Evolutionary conservation across 495 filamentous ascomycete species (phyloP).

Genomic region (Neurospora sublineolata): DNA sequence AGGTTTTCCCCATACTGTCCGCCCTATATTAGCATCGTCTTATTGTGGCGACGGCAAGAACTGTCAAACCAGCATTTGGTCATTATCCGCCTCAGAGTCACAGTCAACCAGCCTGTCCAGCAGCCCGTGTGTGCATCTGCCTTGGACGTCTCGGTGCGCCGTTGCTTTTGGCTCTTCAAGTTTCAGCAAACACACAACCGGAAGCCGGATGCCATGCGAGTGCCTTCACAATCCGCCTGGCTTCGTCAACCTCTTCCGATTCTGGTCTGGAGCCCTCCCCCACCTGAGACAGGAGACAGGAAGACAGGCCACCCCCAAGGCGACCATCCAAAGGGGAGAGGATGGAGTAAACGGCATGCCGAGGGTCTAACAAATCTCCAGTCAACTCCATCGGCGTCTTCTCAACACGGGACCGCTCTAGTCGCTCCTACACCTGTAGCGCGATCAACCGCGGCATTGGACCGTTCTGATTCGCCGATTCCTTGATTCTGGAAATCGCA

Average conservation of each 20-base stretch:
- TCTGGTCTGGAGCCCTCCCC: background rate
- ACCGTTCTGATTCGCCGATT: background rate
- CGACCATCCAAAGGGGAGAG: background rate
- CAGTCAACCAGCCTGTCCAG: background rate
- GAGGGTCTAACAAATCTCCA: background rate
- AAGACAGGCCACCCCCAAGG: background rate
- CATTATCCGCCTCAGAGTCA: background rate
- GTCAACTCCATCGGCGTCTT: background rate
- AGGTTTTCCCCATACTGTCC: background rate
- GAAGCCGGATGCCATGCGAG: background rate
- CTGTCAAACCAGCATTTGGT: background rate
- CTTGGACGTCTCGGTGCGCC: background rate
- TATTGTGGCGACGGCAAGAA: background rate
- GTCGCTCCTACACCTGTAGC: background rate
- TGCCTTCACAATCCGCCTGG: background rate
- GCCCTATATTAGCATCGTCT: background rate
- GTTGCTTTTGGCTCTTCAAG: background rate
- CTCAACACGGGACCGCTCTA: background rate
- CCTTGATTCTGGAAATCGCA: background rate
- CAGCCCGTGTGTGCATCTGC: background rate
- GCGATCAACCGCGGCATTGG: background rate
- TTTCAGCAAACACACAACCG: background rate
- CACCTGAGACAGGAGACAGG: background rate
- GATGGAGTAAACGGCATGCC: background rate
- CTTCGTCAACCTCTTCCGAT: background rate